Percentiles rank a stretch among this genome's conserved stretches.
Evolutionary conservation across 2,329 filamentous ascomycete species (phyloP).

Genomic region (Fusarium luffae): DNA sequence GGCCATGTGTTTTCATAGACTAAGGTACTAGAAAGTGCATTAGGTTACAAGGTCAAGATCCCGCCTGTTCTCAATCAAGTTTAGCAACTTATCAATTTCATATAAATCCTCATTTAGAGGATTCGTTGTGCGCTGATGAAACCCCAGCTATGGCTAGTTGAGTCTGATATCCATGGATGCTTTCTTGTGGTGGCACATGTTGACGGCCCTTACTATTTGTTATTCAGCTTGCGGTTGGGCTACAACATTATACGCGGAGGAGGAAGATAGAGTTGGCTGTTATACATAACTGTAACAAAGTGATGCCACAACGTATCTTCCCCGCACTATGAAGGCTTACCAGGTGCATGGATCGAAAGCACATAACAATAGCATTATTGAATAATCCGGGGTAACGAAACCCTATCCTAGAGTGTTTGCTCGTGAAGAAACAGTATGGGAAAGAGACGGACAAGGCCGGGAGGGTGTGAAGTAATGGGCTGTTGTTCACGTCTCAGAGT

Average conservation of each 20-base stretch:
- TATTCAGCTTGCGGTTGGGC: background rate
- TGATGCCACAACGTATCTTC: constrained; percentile 23
- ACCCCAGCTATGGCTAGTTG: background rate
- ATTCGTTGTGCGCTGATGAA: background rate
- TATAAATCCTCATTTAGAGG: background rate
- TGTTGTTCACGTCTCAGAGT: constrained; percentile 29
- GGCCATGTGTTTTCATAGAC: constrained; percentile 9
- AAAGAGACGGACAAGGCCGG: constrained; percentile 12
- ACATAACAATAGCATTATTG: constrained; percentile 5
- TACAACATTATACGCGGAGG: background rate
- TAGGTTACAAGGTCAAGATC: background rate
- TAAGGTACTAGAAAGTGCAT: background rate
- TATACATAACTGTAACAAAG: background rate
- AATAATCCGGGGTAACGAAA: constrained; percentile 40
- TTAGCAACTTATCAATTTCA: background rate
- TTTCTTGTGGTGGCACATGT: background rate
- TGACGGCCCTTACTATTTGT: background rate
- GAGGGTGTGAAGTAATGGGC: constrained; percentile 38
- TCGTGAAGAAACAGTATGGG: background rate
- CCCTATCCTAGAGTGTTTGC: background rate
- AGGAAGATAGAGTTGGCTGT: background rate
- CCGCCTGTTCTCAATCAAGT: background rate
- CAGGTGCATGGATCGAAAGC: background rate
- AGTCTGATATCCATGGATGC: background rate
- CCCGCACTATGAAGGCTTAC: constrained; percentile 8